phyloP scores from a whole-genome alignment of 257 asterid genomes.

The Plectranthus barbatus region DNA sequence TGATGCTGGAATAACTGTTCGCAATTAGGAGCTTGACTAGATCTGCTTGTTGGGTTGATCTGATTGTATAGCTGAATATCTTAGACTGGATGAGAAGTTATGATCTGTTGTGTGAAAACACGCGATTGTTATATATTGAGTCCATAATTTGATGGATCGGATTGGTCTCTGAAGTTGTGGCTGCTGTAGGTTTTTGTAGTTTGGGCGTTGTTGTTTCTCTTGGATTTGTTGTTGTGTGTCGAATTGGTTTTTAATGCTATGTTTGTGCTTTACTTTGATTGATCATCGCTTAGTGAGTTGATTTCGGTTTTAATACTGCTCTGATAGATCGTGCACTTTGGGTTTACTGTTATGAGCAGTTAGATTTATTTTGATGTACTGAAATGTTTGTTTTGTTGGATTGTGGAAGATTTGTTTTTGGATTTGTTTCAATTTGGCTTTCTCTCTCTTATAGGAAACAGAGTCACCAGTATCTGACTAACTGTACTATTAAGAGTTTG shows the following conservation, averaged over 20 bases:
- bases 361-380: neutral
- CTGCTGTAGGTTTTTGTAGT: neutral
- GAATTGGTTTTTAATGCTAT: neutral
- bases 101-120: neutral
- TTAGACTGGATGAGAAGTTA: neutral
- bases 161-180: neutral
- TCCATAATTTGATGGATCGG: slow-evolving; percentile 10
- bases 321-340: neutral
- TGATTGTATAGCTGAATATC: neutral
- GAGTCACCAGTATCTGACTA: neutral
- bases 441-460: neutral
- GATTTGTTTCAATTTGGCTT: slow-evolving; percentile 8
- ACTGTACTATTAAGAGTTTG: neutral
- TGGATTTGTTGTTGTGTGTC: neutral
- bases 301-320: neutral
- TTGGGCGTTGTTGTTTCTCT: neutral
- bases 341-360: neutral
- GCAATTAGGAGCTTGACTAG: neutral
- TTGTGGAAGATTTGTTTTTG: neutral
- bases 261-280: neutral
- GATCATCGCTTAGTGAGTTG: neutral
- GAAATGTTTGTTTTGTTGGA: neutral
- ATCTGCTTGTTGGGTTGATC: slow-evolving; percentile 19
- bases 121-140: neutral
- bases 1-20: neutral